A percentile compares a stretch with the other conserved stretches of the same genome.
Evolutionary conservation across 495 filamentous ascomycete genomes (phyloP).

Genomic region (Recurvomyces mirabilis): DNA sequence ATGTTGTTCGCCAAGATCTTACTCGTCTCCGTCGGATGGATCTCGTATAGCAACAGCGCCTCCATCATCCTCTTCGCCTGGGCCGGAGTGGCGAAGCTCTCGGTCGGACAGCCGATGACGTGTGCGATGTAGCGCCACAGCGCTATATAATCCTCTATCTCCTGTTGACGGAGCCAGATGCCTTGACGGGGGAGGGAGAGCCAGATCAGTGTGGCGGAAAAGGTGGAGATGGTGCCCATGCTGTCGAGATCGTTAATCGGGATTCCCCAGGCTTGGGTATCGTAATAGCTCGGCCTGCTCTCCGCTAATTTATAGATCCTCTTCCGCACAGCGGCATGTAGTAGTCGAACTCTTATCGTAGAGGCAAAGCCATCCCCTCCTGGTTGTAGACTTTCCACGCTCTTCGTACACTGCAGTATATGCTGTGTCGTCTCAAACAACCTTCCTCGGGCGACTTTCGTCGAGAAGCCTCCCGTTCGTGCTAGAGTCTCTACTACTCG

Average conservation of each 20-base stretch:
- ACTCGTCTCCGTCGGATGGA: constrained; percentile 50
- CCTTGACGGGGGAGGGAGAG: constrained; percentile 61
- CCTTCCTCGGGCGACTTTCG: constrained; percentile 53
- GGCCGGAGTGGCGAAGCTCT: constrained; percentile 41
- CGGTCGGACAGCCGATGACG: constrained; percentile 56
- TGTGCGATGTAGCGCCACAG: constrained; percentile 66
- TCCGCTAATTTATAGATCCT: constrained; percentile 50
- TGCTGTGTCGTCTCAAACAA: constrained; percentile 69
- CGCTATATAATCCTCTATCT: constrained; percentile 58
- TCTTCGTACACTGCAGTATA: constrained; percentile 57
- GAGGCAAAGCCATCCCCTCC: constrained; percentile 57
- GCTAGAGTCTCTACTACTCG: constrained; percentile 64
- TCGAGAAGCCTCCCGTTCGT: constrained; percentile 68
- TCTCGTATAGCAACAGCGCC: constrained; percentile 48
- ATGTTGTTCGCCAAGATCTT: constrained; percentile 62
- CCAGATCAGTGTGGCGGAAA: constrained; percentile 56
- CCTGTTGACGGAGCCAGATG: constrained; percentile 49
- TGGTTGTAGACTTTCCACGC: constrained; percentile 53
- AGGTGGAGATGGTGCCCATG: constrained; percentile 57
- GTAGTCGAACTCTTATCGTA: constrained; percentile 60
- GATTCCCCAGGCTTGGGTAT: constrained; percentile 45
- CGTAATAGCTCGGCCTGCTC: constrained; percentile 50
- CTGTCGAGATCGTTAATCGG: constrained; percentile 69
- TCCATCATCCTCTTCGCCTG: constrained; percentile 55
- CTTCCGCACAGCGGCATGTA: constrained; percentile 60